A percentile compares a stretch with the other conserved stretches of the same genome.
Evolutionary conservation across 176 grass and related monocot genomes (phyloP).

Genomic region (Canna indica): DNA sequence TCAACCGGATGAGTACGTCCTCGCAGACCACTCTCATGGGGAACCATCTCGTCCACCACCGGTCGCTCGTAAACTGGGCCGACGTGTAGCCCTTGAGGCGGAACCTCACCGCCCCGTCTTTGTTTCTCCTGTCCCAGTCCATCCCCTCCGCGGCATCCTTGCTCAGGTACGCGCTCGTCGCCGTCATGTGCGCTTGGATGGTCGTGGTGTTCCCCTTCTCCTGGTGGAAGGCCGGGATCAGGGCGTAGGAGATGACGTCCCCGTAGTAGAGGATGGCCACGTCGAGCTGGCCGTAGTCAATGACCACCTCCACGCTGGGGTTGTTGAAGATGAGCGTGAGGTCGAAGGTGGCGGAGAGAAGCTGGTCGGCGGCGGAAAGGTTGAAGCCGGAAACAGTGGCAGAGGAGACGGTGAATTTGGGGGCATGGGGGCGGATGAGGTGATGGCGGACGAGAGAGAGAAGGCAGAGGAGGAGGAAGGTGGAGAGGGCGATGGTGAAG

Average conservation of each 20-base stretch:
- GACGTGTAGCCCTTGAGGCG: conserved; percentile 46
- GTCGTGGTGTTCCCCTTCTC: conserved; percentile 31
- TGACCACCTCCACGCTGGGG: conserved; percentile 55
- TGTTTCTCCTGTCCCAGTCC: conserved; percentile 12
- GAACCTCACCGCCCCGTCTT: conserved; percentile 35
- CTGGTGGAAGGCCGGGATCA: conserved; percentile 53
- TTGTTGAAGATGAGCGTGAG: conserved; percentile 42
- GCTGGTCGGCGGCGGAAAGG: conserved; percentile 26
- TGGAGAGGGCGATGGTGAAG: conserved; percentile 34
- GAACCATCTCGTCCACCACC: conserved; percentile 55
- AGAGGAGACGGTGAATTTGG: conserved; percentile 41
- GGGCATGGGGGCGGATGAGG: conserved; percentile 49
- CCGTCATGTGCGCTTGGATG: conserved; percentile 38
- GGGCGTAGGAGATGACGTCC: conserved; percentile 37
- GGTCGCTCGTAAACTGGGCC: conserved; percentile 44
- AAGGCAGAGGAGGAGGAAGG: conserved; percentile 50
- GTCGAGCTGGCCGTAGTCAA: conserved; percentile 34
- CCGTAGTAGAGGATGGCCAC: conserved; percentile 33
- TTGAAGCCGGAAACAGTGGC: conserved; percentile 45
- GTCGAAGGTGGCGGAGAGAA: conserved; percentile 47
- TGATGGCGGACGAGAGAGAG: conserved; percentile 67
- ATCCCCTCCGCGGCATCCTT: conserved; percentile 34
- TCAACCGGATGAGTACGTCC: conserved; percentile 40
- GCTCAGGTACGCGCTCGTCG: conserved; percentile 36
- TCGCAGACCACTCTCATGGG: conserved; percentile 51